phyloP scores from a whole-genome alignment of 495 filamentous ascomycete genomes.

The Penicillium samsonianum region DNA sequence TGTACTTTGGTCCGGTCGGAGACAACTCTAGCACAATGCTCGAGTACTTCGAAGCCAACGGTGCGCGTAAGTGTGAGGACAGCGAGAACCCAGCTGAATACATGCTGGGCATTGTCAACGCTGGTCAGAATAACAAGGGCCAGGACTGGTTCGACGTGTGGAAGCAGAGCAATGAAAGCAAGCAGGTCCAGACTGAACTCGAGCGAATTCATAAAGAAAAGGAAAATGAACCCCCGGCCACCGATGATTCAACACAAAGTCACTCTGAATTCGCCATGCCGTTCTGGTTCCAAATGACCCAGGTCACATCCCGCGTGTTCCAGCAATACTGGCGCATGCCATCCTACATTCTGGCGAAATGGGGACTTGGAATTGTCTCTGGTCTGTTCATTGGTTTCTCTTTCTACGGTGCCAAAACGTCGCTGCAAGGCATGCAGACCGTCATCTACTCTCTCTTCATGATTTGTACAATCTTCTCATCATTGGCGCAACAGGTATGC shows the following conservation, averaged over 20 bases:
- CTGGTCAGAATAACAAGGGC: constrained; percentile 22
- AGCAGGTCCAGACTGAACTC: constrained; percentile 64
- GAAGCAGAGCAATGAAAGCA: constrained; percentile 68
- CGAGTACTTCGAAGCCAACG: constrained; percentile 75
- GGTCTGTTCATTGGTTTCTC: constrained; percentile 67
- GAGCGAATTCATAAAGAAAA: constrained; percentile 57
- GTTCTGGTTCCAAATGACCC: constrained; percentile 45
- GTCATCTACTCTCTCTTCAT: constrained; percentile 63
- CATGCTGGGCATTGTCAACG: constrained; percentile 78
- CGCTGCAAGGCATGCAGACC: constrained; percentile 51
- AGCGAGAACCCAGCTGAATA: constrained; percentile 83
- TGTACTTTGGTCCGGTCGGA: constrained; percentile 87
- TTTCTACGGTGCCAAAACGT: constrained; percentile 50
- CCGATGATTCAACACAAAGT: constrained; percentile 25
- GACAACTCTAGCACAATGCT: constrained; percentile 68
- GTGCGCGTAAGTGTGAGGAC: constrained; percentile 63
- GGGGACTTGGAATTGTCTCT: constrained; percentile 35
- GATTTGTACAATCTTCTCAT: constrained; percentile 55
- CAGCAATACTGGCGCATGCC: constrained; percentile 58
- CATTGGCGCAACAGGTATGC: constrained; percentile 54
- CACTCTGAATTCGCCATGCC: constrained; percentile 51
- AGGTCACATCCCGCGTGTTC: constrained; percentile 49
- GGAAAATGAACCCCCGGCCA: constrained; percentile 42
- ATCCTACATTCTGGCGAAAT: constrained; percentile 43
- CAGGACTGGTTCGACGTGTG: constrained; percentile 77